Evolutionary conservation across 139 green algal species (phyloP).

Genomic region (Picochlorum costavermella): DNA sequence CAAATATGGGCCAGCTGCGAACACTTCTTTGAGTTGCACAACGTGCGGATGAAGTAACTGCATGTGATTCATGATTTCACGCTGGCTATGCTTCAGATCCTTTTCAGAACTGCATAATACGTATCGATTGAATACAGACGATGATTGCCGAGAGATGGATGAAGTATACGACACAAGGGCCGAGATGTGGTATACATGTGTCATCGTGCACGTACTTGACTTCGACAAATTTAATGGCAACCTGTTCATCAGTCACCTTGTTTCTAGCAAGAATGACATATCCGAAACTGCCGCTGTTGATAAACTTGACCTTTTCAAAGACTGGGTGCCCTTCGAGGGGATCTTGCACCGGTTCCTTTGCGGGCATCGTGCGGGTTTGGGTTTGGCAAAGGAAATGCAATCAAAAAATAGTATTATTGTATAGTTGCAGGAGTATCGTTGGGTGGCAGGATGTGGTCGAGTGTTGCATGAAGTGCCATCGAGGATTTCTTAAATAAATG

Average conservation of each 20-base stretch:
- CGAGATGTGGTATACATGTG: no score
- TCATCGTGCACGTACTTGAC: conserved; percentile 6
- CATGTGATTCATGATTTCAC: conserved; percentile 57
- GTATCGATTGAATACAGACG: neutral
- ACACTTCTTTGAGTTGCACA: conserved; percentile 45
- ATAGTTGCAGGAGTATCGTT: no score
- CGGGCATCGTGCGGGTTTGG: neutral
- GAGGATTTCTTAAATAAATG: no score
- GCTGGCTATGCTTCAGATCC: conserved; percentile 28
- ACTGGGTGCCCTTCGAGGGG: conserved; percentile 14
- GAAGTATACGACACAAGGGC: no score
- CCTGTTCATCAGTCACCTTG: conserved; percentile 22
- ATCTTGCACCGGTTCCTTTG: conserved; percentile 11
- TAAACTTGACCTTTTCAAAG: conserved; percentile 30
- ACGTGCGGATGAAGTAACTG: conserved; percentile 50
- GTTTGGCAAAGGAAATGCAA: neutral
- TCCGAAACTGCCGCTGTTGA: conserved; percentile 45
- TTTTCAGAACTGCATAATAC: conserved; percentile 15
- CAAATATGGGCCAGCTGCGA: conserved; percentile 39
- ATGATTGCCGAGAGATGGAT: no score
- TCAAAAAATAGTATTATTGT: neutral
- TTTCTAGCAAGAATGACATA: conserved; percentile 44
- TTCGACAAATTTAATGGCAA: conserved; percentile 48
- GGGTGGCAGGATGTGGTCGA: no score
- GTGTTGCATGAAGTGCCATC: no score